phyloP scores from a whole-genome alignment of 2,329 filamentous ascomycete genomes.

The Penicillium brevicompactum region DNA sequence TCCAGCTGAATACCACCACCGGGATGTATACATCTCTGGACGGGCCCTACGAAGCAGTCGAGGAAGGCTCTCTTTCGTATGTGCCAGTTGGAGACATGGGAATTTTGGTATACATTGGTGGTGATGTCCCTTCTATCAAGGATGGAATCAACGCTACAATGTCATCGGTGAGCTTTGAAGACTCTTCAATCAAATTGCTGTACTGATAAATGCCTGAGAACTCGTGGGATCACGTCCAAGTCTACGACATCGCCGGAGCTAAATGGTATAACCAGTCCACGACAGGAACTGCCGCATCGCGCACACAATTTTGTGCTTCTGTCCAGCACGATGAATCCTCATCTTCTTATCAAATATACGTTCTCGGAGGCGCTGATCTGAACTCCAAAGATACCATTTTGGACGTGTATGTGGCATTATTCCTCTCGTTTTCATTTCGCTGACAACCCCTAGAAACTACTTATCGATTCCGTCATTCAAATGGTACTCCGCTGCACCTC shows the following conservation, averaged over 20 bases:
- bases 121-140: conserved; percentile 16
- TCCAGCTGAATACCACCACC: conserved; percentile 18
- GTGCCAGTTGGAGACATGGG: conserved; percentile 10
- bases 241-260: conserved; percentile 15
- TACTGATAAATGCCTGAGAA: conserved; percentile 5
- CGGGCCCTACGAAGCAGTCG: conserved; percentile 10
- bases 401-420: conserved; percentile 11
- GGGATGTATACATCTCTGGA: conserved; percentile 6
- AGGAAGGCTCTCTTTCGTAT: conserved; percentile 15
- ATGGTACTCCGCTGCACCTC: conserved; percentile 14
- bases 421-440: too few species aligned
- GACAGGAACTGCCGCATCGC: conserved; percentile 9
- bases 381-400: conserved; percentile 2
- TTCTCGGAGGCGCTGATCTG: conserved; percentile 15
- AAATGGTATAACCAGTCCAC: conserved; percentile 23
- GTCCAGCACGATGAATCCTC: conserved; percentile 13
- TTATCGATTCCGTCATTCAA: conserved; percentile 21
- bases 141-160: conserved; percentile 13
- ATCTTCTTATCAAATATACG: conserved; percentile 16
- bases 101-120: conserved; percentile 18
- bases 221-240: conserved; percentile 13
- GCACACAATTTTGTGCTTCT: conserved; percentile 19
- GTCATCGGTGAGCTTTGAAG: conserved; percentile 2
- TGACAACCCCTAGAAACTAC: conserved; percentile 8
- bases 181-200: background rate